Evolutionary conservation across 2,329 filamentous ascomycete species (phyloP), one percentile per base, ranked within the genome.

Genomic region (Zasmidium angulare): DNA sequence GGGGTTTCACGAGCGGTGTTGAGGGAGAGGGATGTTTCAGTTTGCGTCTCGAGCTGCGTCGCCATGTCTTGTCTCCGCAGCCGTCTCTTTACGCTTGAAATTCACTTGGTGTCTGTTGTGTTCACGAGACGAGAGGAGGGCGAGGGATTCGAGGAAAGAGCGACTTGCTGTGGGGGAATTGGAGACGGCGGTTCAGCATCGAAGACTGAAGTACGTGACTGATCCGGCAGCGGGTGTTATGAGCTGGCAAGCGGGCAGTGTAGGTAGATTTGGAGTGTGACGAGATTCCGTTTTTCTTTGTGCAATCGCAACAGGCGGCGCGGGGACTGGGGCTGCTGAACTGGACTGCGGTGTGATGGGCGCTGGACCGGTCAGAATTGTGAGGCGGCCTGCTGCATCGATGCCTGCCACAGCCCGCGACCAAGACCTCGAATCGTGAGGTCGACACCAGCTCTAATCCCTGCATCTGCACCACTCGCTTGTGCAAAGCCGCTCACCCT

Each of bases 21-120:
- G 24, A 48, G 47, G 43, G 24, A 23, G 23, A 17, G 40, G 40
- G 51, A 19, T 20, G 50, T 58, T 36, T 24, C 49, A 14, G 61
- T 62, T 29, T 63, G 52, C 46, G 63, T 63, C 51, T 62, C 59
- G 31, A 62, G 57, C 47, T 54, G 55, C 47, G 64, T 63, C 21
- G 64, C 64, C 64, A 66, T 57, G 55, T 40, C 17, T 22, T 47
- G n/a, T 56, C 36, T 6, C 4, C 36, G 36, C 36, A 43, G 36
- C 36, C 36, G 6, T 43, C 36, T 43, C 14, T 43, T 43, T 43
- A 14, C n/a, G 36, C 36, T 43, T 14, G 36, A 19, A 10, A 17
- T 43, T 43, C 36, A 43, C 36, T 43, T 43, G 36, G 36, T 4
- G 36, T 43, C 36, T 43, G 11, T 7, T 19, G 6, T 17, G n/a